A percentile compares a stretch with the other conserved stretches of the same genome.
phyloP scores from a whole-genome alignment of 75 land plant genomes.

The Sequoia sempervirens region DNA sequence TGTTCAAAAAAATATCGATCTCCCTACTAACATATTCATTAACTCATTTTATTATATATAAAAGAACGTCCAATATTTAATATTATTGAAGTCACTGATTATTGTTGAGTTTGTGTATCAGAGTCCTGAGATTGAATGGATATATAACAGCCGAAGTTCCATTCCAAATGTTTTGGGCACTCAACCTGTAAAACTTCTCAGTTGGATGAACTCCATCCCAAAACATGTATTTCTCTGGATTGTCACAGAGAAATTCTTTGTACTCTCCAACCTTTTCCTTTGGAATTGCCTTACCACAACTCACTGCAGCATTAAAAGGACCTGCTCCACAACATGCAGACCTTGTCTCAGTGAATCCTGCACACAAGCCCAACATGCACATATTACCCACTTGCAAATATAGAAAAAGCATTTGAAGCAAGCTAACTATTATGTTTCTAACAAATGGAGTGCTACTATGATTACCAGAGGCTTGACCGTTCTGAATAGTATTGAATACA shows the following conservation, averaged over 20 bases:
- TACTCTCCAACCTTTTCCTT: background rate
- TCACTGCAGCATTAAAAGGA: conserved; percentile 10
- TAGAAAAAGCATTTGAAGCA: too few relatives aligned
- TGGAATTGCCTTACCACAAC: conserved; percentile 6
- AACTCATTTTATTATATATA: too few relatives aligned
- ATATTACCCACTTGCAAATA: background rate
- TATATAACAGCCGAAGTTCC: background rate
- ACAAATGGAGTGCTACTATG: too few relatives aligned
- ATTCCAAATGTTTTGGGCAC: background rate
- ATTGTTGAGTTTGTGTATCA: background rate
- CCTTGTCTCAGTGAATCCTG: conserved; percentile 3
- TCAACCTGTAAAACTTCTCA: background rate
- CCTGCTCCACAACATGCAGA: conserved; percentile 16
- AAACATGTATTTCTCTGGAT: background rate
- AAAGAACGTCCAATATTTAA: too few relatives aligned
- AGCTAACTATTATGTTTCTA: background rate
- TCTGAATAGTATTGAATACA: background rate
- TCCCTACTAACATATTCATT: too few relatives aligned
- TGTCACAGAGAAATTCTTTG: background rate
- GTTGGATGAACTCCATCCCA: background rate
- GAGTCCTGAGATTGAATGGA: background rate
- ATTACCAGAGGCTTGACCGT: background rate
- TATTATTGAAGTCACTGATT: too few relatives aligned
- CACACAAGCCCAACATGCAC: background rate
- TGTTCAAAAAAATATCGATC: too few relatives aligned